Evolutionary conservation across 2,329 filamentous ascomycete genomes (phyloP).

Genomic region (Talaromyces rugulosus): DNA sequence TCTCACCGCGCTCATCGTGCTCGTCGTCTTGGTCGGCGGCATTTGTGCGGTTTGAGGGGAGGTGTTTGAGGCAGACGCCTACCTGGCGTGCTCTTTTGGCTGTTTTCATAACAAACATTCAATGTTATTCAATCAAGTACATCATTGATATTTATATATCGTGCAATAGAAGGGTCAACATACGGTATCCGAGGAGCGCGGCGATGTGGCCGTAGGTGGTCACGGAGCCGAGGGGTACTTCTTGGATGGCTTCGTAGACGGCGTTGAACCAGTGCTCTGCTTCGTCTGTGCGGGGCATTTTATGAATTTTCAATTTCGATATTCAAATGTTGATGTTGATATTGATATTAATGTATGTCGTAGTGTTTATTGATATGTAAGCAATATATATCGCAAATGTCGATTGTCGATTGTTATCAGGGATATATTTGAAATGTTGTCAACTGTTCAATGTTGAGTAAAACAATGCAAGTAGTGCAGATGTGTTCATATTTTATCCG

Average conservation of each 20-base stretch:
- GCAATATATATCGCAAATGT: not conserved
- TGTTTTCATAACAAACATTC: conserved; percentile 27
- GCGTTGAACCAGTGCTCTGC: conserved; percentile 51
- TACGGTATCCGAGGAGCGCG: conserved; percentile 57
- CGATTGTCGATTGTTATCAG: not conserved
- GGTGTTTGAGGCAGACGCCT: conserved; percentile 82
- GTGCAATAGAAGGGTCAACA: conserved; percentile 17
- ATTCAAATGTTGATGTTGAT: not conserved
- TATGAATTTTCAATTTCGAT: not conserved
- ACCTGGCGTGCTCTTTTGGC: conserved; percentile 77
- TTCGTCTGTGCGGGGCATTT: conserved; percentile 45
- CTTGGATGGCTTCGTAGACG: conserved; percentile 79
- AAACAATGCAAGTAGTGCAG: not conserved
- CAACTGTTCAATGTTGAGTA: not conserved
- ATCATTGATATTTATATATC: no score
- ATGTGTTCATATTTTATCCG: not conserved
- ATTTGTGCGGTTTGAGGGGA: conserved; percentile 47
- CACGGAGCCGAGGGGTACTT: conserved; percentile 77
- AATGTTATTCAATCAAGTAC: not conserved
- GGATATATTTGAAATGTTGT: not conserved
- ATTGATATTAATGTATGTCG: not conserved
- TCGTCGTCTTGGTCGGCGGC: not conserved
- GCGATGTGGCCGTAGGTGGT: conserved; percentile 79
- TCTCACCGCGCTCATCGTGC: conserved; percentile 10
- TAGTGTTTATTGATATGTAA: not conserved